Evolutionary conservation across 345 rosid species (phyloP), one percentile per base, ranked within the genome.

Genomic region (Aethionema arabicum): DNA sequence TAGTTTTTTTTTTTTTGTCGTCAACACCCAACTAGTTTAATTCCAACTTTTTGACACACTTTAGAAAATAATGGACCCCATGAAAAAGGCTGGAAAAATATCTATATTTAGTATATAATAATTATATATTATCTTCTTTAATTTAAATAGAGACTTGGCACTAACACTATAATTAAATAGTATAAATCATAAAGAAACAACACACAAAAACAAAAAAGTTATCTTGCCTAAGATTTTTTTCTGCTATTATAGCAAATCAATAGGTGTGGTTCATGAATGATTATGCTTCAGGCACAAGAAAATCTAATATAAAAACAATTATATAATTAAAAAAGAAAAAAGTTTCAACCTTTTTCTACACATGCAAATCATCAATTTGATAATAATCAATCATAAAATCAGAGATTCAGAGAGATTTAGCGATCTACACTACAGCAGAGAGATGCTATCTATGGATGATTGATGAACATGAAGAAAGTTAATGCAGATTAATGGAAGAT

Each of bases 1-100:
- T 63, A 70, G 62, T 70, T 70, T 33, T n/a, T n/a, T n/a, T n/a
- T n/a, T n/a, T n/a, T n/a, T n/a, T n/a, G n/a, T n/a, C n/a, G n/a
- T n/a, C n/a, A 47, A 55, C 39, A 54, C 68, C 27, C 68, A 55
- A 62, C 68, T 63, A 70, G 62, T 70, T 70, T 33, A 33, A 33
- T 57, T 56, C 65, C 56, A 59, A 65, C 60, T 71, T 64, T 58
- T 71, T 41, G 60, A 51, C 55, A 52, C 75, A 36, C 42, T 63
- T 57, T 57, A 42, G 27, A 45, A 41, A 64, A 57, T 52, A 42
- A 57, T 58, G 70, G 75, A 56, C 61, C 70, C 75, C 65, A 7
- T 55, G 65, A 70, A 64, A 71, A 71, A 71, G 38, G 65, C 74
- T 56, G 36, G 54, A 7, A 51, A 56, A 58, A 45, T 65, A 64